phyloP scores from a whole-genome alignment of 1,139 yeast species.

The Geotrichum candidum region DNA sequence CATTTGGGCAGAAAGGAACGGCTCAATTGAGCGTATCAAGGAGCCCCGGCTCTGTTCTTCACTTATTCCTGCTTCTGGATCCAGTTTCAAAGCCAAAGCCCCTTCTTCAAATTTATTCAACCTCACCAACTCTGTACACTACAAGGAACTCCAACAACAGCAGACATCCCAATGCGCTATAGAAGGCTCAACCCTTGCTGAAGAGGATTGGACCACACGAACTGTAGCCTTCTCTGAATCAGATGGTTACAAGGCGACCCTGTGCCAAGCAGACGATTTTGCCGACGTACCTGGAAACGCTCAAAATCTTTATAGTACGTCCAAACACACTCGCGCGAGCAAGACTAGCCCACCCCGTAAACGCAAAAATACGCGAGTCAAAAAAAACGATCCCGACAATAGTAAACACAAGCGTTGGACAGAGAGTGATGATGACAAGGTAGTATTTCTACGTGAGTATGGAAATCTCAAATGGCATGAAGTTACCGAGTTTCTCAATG shows the following conservation, averaged over 20 bases:
- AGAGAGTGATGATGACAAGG: constrained; percentile 36
- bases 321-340: background rate
- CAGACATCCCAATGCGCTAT: background rate
- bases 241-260: background rate
- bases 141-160: background rate
- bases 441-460: constrained; percentile 38
- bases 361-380: background rate
- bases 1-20: background rate
- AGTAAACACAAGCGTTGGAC: constrained; percentile 30
- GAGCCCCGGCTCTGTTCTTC: background rate
- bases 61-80: background rate
- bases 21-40: background rate
- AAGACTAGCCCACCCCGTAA: background rate
- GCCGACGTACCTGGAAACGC: background rate
- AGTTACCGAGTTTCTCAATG: constrained; percentile 34
- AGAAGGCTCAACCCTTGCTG: background rate
- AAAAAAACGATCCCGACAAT: background rate
- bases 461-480: constrained; percentile 38
- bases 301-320: background rate
- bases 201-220: background rate
- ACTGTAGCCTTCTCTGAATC: background rate
- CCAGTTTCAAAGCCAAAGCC: background rate
- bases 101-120: no score
- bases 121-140: background rate
- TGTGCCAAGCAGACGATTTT: background rate